These are phyloP conservation scores for Fusarium sambucinum DNA, from an alignment of 2,329 filamentous ascomycete species.

Conservation along the genomic window DNA sequence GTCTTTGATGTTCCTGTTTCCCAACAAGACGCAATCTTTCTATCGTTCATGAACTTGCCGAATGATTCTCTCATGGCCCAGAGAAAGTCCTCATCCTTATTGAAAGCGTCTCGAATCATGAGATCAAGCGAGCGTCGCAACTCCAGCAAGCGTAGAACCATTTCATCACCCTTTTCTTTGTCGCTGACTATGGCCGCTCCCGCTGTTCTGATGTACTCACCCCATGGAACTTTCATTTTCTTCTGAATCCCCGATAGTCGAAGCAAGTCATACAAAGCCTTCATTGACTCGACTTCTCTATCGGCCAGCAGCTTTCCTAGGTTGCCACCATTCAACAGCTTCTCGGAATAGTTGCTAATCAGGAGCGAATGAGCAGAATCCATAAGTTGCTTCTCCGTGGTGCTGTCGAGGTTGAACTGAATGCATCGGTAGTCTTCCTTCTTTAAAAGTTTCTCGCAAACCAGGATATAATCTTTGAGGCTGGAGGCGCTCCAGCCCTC, in stretches of 20 bases:
- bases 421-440: conserved; percentile 83
- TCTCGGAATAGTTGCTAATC: conserved; percentile 74
- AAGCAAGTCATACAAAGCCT: conserved; percentile 82
- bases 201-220: conserved; percentile 79
- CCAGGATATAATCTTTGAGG: conserved; percentile 80
- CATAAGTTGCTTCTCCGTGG: conserved; percentile 82
- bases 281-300: conserved; percentile 76
- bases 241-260: conserved; percentile 77
- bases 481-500: conserved; percentile 71
- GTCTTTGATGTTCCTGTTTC: conserved; percentile 90
- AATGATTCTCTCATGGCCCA: conserved; percentile 88
- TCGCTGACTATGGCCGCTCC: conserved; percentile 85
- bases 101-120: conserved; percentile 81
- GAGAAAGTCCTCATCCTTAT: conserved; percentile 79
- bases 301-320: conserved; percentile 79
- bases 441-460: conserved; percentile 75
- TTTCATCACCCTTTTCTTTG: conserved; percentile 80
- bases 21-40: conserved; percentile 77
- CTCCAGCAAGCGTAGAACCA: conserved; percentile 85
- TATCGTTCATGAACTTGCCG: conserved; percentile 91
- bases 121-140: conserved; percentile 84
- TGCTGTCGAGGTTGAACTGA: conserved; percentile 82
- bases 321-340: conserved; percentile 74
- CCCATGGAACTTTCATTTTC: conserved; percentile 79
- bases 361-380: conserved; percentile 78